phyloP scores from a whole-genome alignment of 495 filamentous ascomycete genomes.

The Bryoglossum gracile region DNA sequence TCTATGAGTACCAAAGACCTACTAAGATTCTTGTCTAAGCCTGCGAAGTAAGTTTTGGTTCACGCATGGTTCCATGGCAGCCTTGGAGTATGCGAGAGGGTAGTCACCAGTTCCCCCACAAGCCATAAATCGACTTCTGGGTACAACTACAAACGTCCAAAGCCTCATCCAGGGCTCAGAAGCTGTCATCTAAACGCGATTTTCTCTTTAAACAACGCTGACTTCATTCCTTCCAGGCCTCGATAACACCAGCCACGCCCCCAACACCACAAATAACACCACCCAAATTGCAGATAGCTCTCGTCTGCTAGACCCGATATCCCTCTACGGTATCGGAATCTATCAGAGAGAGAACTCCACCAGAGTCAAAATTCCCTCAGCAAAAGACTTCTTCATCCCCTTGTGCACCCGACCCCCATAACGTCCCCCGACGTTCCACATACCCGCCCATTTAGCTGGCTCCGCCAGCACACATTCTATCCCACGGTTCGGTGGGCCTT shows the following conservation, averaged over 20 bases:
- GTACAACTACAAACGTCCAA: too few species aligned
- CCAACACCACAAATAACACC: conserved; percentile 6
- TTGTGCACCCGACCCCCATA: conserved; percentile 84
- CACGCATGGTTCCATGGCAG: conserved; percentile 11
- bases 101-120: neutral
- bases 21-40: conserved; percentile 90
- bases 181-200: too few species aligned
- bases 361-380: conserved; percentile 79
- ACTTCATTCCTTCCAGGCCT: conserved; percentile 49
- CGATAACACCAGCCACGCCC: conserved; percentile 65
- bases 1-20: conserved; percentile 92
- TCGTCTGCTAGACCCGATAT: conserved; percentile 93
- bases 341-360: conserved; percentile 55
- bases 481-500: conserved; percentile 76
- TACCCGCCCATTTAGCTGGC: conserved; percentile 40
- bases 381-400: conserved; percentile 71
- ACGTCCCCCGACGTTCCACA: conserved; percentile 53
- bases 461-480: conserved; percentile 40
- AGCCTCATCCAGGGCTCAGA: too few species aligned
- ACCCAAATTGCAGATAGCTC: conserved; percentile 51
- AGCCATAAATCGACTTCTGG: neutral
- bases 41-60: conserved; percentile 70
- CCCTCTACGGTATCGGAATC: conserved; percentile 77
- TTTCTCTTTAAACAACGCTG: conserved; percentile 6
- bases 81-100: neutral